Evolutionary conservation across 306 rosid species (phyloP).

Genomic region (Dicorynia guianensis): DNA sequence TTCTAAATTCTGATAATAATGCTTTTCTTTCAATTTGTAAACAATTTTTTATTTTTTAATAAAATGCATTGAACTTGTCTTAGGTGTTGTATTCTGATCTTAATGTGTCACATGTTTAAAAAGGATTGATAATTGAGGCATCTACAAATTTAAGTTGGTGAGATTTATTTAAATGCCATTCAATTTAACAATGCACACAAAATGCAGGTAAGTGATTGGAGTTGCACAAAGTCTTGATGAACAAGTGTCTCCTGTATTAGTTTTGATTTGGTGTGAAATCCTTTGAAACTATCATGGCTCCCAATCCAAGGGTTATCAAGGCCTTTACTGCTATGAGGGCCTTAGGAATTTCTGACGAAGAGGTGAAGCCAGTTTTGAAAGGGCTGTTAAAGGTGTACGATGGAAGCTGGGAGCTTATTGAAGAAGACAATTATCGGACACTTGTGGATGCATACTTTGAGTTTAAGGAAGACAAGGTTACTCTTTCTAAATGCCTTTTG

Average conservation of each 20-base stretch:
- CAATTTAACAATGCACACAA: not conserved
- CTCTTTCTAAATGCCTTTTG: constrained; percentile 20
- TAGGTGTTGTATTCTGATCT: constrained; percentile 9
- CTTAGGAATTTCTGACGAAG: constrained; percentile 57
- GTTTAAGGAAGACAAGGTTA: constrained; percentile 62
- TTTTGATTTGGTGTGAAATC: constrained; percentile 27
- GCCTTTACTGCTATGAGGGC: constrained; percentile 61
- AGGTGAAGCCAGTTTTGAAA: constrained; percentile 62
- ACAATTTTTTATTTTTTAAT: no score
- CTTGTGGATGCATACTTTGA: constrained; percentile 82
- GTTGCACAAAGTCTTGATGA: constrained; percentile 26
- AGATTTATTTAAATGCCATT: constrained; percentile 29
- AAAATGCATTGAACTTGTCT: constrained; percentile 6
- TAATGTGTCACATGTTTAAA: constrained; percentile 18
- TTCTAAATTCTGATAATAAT: no score
- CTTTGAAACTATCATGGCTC: constrained; percentile 54
- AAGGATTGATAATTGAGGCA: constrained; percentile 2
- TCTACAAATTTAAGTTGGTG: constrained; percentile 26
- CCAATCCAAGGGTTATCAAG: constrained; percentile 41
- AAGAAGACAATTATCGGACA: constrained; percentile 73
- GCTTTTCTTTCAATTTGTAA: no score
- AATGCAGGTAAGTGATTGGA: not conserved
- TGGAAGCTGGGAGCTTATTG: constrained; percentile 68
- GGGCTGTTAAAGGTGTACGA: constrained; percentile 50
- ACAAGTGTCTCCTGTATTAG: constrained; percentile 19